A percentile compares a stretch with the other conserved stretches of the same genome.
Conservation (phyloP, 1,284 basidiomycete genomes). For the Ganoderma resinaceum region DNA sequence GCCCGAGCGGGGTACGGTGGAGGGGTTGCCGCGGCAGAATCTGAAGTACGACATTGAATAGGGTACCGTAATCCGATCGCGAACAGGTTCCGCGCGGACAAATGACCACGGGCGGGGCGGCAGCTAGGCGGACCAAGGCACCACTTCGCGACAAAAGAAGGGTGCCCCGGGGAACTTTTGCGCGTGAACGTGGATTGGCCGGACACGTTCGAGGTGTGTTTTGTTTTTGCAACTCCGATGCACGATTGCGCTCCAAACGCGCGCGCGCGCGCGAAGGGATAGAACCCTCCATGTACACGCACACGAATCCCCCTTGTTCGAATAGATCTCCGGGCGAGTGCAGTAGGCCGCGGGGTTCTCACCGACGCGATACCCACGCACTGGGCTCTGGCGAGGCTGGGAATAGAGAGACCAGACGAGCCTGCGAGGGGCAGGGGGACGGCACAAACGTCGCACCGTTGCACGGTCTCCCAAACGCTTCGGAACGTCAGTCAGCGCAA, state of each 20-base stretch:
- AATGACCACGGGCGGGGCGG: neutral
- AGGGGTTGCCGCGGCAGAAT: neutral
- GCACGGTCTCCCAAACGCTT: neutral
- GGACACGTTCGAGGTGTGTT: conserved; percentile 16
- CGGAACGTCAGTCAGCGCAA: neutral
- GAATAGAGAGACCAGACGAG: neutral
- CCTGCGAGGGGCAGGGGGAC: neutral
- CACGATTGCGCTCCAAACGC: neutral
- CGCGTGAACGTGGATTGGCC: conserved; percentile 9
- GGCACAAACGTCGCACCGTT: neutral
- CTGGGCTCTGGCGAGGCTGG: neutral
- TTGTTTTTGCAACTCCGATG: conserved; percentile 12
- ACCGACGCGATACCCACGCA: conserved; percentile 4
- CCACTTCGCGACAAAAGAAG: conserved; percentile 6
- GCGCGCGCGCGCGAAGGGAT: neutral
- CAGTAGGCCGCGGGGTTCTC: neutral
- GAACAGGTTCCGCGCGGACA: neutral
- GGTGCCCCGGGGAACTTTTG: neutral
- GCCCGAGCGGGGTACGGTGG: neutral
- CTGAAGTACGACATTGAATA: no score
- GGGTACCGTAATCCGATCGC: neutral
- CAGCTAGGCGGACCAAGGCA: neutral
- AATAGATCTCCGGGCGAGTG: neutral
- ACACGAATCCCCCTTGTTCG: neutral
- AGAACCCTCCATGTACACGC: conserved; percentile 4